A percentile compares a stretch with the other conserved stretches of the same genome.
Evolutionary conservation across 2,329 filamentous ascomycete genomes (phyloP).

Genomic region (Ophiostoma ips): DNA sequence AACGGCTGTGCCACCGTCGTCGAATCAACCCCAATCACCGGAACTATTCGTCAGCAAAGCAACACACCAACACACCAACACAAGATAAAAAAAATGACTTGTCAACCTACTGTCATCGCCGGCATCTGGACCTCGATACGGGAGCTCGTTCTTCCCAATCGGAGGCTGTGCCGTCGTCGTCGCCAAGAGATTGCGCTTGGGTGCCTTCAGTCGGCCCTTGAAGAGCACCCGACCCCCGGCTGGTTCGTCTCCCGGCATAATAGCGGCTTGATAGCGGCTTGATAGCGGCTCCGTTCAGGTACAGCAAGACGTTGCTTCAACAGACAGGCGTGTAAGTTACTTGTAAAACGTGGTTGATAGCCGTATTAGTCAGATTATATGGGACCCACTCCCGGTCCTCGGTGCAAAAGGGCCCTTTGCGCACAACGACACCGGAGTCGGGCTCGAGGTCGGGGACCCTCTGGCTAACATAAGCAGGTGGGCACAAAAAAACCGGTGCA

Average conservation of each 20-base stretch:
- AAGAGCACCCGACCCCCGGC: conserved; percentile 3
- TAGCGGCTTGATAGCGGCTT: too few species aligned
- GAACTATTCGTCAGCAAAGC: not conserved
- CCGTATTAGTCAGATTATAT: not conserved
- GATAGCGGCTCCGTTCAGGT: too few species aligned
- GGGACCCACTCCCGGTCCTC: not conserved
- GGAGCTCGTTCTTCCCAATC: conserved; percentile 4
- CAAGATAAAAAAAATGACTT: not conserved
- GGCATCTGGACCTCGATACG: conserved; percentile 2
- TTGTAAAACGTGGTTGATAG: too few species aligned
- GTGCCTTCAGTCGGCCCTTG: conserved; percentile 11
- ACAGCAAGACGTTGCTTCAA: too few species aligned
- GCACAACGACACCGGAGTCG: conserved; percentile 2
- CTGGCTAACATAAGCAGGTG: not conserved
- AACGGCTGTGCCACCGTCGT: conserved; percentile 11
- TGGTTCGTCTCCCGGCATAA: not conserved
- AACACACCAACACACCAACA: not conserved
- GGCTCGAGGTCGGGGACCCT: not conserved
- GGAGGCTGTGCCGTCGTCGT: conserved; percentile 3
- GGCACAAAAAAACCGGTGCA: not conserved
- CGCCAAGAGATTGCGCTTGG: not conserved
- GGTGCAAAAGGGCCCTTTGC: not conserved
- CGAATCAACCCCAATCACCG: conserved; percentile 6
- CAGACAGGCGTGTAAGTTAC: too few species aligned
- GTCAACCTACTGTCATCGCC: not conserved